A percentile compares a stretch with the other conserved stretches of the same genome.
phyloP scores from a whole-genome alignment of 257 asterid species.

The Primulina tabacum region DNA sequence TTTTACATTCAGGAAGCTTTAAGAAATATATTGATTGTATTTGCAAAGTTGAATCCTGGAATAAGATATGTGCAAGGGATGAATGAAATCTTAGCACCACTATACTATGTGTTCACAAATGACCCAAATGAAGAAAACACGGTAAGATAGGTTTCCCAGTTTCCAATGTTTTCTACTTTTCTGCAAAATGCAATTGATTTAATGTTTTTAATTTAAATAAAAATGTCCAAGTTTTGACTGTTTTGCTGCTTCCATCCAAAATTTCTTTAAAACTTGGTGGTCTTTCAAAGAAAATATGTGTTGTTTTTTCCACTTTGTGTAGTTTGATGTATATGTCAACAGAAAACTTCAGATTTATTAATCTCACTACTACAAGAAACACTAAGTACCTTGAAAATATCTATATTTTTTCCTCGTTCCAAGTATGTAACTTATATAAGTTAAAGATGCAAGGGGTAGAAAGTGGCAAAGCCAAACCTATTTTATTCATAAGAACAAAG shows the following conservation, averaged over 20 bases:
- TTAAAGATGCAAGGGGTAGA: no score
- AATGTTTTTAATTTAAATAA: not conserved
- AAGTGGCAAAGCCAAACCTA: no score
- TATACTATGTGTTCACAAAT: slow-evolving; percentile 67
- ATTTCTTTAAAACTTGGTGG: slow-evolving; percentile 5
- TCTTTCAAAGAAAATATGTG: not conserved
- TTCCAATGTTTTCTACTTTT: slow-evolving; percentile 7
- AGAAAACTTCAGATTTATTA: no score
- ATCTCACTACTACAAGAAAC: slow-evolving; percentile 5
- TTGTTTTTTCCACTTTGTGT: slow-evolving; percentile 17
- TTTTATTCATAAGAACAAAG: no score
- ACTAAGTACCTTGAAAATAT: not conserved
- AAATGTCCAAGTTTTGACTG: not conserved
- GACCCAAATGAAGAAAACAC: slow-evolving; percentile 75
- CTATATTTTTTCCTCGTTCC: not conserved
- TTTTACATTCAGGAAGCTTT: slow-evolving; percentile 67
- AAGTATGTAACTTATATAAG: no score
- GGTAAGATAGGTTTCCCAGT: slow-evolving; percentile 39
- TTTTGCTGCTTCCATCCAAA: slow-evolving; percentile 16
- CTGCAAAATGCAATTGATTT: not conserved
- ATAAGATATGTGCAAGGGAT: slow-evolving; percentile 98
- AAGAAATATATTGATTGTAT: slow-evolving; percentile 62
- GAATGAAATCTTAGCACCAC: slow-evolving; percentile 94
- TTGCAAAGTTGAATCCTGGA: slow-evolving; percentile 96
- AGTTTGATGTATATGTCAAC: slow-evolving; percentile 3